Percentiles rank a stretch among this genome's conserved stretches.
phyloP scores from a whole-genome alignment of 2,329 filamentous ascomycete genomes.

The Aspergillus neotritici region DNA sequence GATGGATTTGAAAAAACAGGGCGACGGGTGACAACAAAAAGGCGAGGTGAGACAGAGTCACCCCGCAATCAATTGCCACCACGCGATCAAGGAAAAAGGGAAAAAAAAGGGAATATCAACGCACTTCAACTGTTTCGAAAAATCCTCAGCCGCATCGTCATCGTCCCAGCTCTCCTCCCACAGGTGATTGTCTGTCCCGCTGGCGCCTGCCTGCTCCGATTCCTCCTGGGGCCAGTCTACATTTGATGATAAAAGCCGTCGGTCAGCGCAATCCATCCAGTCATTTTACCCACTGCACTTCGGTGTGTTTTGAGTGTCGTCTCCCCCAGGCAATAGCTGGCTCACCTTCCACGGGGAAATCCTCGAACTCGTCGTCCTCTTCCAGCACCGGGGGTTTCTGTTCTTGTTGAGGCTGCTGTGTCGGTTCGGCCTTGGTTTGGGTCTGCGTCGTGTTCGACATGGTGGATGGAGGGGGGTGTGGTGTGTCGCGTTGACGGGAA shows the following conservation, averaged over 20 bases:
- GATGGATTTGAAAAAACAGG: too few species aligned
- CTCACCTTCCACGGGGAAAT: constrained; percentile 92
- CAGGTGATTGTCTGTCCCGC: constrained; percentile 67
- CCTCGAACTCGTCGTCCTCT: constrained; percentile 98
- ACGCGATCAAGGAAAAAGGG: constrained; percentile 7
- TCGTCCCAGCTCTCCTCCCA: constrained; percentile 99
- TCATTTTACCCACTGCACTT: too few species aligned
- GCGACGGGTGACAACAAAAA: background rate
- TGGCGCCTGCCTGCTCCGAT: constrained; percentile 58
- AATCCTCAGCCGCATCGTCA: constrained; percentile 94
- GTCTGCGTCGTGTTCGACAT: constrained; percentile 44
- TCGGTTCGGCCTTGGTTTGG: constrained; percentile 33
- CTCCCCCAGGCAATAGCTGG: background rate
- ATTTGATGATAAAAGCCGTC: background rate
- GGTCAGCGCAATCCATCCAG: constrained; percentile 6
- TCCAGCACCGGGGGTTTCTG: constrained; percentile 70
- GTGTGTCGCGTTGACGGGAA: constrained; percentile 1
- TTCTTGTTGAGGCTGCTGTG: constrained; percentile 46
- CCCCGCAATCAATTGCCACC: background rate
- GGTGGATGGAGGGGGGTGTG: constrained; percentile 14
- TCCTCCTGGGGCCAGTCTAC: constrained; percentile 91
- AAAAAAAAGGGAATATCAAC: constrained; percentile 30
- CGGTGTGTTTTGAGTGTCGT: background rate
- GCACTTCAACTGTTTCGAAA: constrained; percentile 88
- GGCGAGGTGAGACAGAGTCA: background rate